These are phyloP conservation scores for Nectriaceae sp. DNA, from an alignment of 2,329 filamentous ascomycete species.

Conservation along the genomic window DNA sequence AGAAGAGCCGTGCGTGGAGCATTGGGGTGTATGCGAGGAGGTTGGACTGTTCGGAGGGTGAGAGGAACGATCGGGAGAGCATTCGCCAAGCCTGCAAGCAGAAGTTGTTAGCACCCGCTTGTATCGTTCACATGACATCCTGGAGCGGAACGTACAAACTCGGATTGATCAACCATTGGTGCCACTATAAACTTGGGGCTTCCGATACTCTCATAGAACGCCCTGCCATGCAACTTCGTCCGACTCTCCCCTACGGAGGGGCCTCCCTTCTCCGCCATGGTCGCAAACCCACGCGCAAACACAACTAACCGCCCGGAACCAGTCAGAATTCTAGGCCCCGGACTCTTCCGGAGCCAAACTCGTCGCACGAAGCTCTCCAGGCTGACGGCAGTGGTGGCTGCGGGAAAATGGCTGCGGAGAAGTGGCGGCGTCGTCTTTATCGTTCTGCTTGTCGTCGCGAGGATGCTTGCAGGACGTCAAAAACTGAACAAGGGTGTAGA, in stretches of 20 bases:
- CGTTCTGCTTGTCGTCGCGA: background rate
- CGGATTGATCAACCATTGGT: conserved; percentile 97
- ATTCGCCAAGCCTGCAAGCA: conserved; percentile 83
- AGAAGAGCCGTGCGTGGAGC: conserved; percentile 90
- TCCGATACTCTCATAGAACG: conserved; percentile 94
- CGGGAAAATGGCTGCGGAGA: background rate
- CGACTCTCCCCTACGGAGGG: conserved; percentile 21
- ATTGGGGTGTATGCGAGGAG: conserved; percentile 93
- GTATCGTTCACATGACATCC: background rate
- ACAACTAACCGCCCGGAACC: conserved; percentile 1
- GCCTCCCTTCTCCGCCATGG: conserved; percentile 30
- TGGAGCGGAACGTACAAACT: conserved; percentile 70
- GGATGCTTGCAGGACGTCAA: background rate
- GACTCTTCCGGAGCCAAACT: conserved; percentile 24
- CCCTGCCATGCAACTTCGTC: conserved; percentile 75
- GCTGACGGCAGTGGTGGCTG: conserved; percentile 9
- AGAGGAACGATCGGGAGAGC: conserved; percentile 90
- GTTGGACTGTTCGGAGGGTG: conserved; percentile 60
- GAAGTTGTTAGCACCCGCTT: too few relatives aligned
- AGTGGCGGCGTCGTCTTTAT: conserved; percentile 3
- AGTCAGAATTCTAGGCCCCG: conserved; percentile 17
- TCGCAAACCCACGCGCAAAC: conserved; percentile 27
- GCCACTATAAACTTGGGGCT: conserved; percentile 89
- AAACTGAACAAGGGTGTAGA: background rate
- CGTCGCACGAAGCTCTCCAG: conserved; percentile 22